Conservation (phyloP, 768 basidiomycete genomes). For the Crassisporium funariophilum region DNA sequence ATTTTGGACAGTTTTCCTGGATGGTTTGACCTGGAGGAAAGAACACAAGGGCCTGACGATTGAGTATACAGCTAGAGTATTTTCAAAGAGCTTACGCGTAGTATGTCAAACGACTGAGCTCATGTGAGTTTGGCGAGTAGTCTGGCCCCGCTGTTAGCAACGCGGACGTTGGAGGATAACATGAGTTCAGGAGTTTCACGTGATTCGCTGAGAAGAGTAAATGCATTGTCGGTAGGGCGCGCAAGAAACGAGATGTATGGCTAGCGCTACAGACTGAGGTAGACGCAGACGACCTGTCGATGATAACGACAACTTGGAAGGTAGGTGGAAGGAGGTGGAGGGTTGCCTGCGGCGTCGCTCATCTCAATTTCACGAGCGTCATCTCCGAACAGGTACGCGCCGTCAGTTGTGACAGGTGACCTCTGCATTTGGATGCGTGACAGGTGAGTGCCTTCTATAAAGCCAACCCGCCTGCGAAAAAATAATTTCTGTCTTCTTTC, state of each 20-base stretch:
- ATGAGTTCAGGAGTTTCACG: constrained; percentile 79
- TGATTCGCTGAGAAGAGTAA: constrained; percentile 79
- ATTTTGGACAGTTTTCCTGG: constrained; percentile 82
- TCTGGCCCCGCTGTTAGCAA: constrained; percentile 76
- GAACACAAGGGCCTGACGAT: constrained; percentile 1
- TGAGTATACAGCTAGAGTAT: neutral
- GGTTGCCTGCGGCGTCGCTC: no score
- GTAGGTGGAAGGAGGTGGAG: no score
- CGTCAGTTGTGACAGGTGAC: no score
- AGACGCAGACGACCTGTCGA: no score
- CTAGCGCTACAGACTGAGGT: no score
- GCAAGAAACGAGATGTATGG: constrained; percentile 14
- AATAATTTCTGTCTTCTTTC: no score
- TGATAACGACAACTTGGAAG: no score
- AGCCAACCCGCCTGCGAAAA: no score
- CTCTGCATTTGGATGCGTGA: no score
- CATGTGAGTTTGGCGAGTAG: constrained; percentile 81
- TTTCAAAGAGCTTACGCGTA: constrained; percentile 54
- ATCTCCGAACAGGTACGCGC: no score
- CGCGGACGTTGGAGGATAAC: constrained; percentile 80
- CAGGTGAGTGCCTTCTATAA: no score
- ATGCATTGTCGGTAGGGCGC: constrained; percentile 53
- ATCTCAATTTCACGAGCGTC: no score
- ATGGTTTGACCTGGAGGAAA: constrained; percentile 60
- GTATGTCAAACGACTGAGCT: constrained; percentile 82